Base-by-base conservation (phyloP, 352 stramenopile species). In the Pythium sp. region DNA sequence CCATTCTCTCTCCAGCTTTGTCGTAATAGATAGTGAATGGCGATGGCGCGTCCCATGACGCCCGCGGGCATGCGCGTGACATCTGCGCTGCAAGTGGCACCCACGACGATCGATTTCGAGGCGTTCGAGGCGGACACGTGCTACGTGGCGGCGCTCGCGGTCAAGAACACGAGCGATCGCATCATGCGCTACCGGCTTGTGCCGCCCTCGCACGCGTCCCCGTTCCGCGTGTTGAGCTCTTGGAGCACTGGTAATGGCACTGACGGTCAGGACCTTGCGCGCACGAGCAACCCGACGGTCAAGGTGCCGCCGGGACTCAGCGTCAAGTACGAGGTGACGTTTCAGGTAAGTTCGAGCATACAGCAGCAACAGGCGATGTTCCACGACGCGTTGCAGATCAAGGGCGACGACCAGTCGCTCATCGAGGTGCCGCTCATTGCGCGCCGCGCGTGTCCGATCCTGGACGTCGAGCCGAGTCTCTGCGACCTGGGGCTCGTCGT, bases 401-500 rank as follows among this genome's bases (percentile, higher is more conserved):
- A 77, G 46, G 82, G 72, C 7, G 84, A 94, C 28, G 86, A 94
- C 63, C 73, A 73, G 7, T 87, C 80, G 9, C 53, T 62, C 0
- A 67, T 95, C 9, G 80, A 90, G 32, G 80, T 95, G 24, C 82
- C 80, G 20, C 72, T 94, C 22, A 57, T 89, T 12, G 87, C 87
- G 2, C 71, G 80, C 14, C 72, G 71, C 7, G 82, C 84, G 0
- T 79, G 81, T 49, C 87, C 86, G 2, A 70, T 85, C 11, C 24
- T 95, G 3, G 81, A 92, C 30, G 68, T 93, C 18, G 72, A 81
- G 30, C 62, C 81, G 34, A 72, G 63, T 11, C 70, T 87, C 3
- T 88, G 83, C 65, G 82, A 93, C 30, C 58, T 94, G 7, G 86
- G 87, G 0, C 70, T 93, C 26, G 72, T 95, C 0, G 86, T 95